Percentiles rank a stretch among this genome's conserved stretches.
Evolutionary conservation across 495 filamentous ascomycete genomes (phyloP).

Genomic region (Aspergillus haitiensis): DNA sequence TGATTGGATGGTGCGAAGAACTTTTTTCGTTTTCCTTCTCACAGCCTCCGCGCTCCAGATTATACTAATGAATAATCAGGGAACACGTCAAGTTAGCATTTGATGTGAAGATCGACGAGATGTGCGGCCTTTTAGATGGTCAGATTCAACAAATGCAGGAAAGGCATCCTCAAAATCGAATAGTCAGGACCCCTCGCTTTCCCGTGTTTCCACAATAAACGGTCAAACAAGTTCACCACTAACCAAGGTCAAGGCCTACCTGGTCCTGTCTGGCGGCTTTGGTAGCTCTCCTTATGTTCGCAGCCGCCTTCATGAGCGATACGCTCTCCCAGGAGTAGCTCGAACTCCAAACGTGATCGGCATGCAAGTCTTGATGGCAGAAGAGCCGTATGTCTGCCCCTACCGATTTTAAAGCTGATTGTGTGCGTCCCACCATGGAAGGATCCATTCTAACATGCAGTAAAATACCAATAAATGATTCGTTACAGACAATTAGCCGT

Average conservation of each 20-base stretch:
- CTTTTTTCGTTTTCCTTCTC: not conserved
- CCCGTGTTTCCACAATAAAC: not conserved
- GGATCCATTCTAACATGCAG: not conserved
- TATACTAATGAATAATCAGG: not conserved
- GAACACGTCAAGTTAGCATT: slow-evolving; percentile 35
- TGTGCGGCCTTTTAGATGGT: slow-evolving; percentile 51
- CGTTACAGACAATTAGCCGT: slow-evolving; percentile 53
- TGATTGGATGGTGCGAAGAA: slow-evolving; percentile 30
- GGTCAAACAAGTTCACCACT: not conserved
- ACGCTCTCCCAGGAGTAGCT: slow-evolving; percentile 25
- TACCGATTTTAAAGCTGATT: not conserved
- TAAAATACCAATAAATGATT: not conserved
- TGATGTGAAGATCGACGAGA: slow-evolving; percentile 55
- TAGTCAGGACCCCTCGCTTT: slow-evolving; percentile 33
- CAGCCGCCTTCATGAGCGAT: slow-evolving; percentile 42
- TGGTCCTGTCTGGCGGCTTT: slow-evolving; percentile 64
- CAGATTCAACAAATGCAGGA: slow-evolving; percentile 53
- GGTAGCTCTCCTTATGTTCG: slow-evolving; percentile 64
- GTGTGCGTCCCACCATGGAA: too few relatives aligned
- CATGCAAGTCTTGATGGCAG: slow-evolving; percentile 49
- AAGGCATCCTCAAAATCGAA: slow-evolving; percentile 45
- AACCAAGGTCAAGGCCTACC: slow-evolving; percentile 26
- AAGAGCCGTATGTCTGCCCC: slow-evolving; percentile 45
- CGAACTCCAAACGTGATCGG: slow-evolving; percentile 38
- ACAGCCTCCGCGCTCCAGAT: not conserved